Percentiles rank a stretch among this genome's conserved stretches.
Evolutionary conservation across 495 filamentous ascomycete genomes (phyloP).

Genomic region (Zalerion maritima): DNA sequence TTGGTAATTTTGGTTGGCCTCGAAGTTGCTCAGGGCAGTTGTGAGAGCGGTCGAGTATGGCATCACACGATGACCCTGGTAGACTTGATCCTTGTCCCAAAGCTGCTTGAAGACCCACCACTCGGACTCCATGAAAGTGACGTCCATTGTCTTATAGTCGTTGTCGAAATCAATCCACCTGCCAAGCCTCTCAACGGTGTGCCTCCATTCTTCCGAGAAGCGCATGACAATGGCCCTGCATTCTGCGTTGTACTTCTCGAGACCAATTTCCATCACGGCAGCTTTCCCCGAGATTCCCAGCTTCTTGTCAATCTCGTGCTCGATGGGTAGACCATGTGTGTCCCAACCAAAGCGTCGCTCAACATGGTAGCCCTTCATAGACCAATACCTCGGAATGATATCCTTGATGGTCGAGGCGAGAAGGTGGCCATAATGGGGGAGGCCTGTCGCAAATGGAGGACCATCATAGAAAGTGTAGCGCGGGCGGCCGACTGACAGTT

Average conservation of each 20-base stretch:
- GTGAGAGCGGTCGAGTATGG: conserved; percentile 86
- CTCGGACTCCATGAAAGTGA: conserved; percentile 85
- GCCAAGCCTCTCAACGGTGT: conserved; percentile 78
- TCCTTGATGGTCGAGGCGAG: conserved; percentile 96
- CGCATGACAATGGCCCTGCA: conserved; percentile 92
- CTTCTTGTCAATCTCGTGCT: conserved; percentile 98
- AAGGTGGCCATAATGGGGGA: conserved; percentile 93
- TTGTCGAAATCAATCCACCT: conserved; percentile 99
- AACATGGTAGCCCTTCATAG: conserved; percentile 89
- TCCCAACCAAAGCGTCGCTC: conserved; percentile 63
- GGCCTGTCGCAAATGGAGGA: conserved; percentile 45
- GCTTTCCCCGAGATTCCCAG: conserved; percentile 78
- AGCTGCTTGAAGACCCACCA: conserved; percentile 97
- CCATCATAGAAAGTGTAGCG: conserved; percentile 78
- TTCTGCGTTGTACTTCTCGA: conserved; percentile 85
- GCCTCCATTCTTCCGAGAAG: conserved; percentile 76
- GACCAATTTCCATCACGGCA: conserved; percentile 73
- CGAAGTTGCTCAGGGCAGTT: conserved; percentile 86
- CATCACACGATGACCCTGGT: conserved; percentile 83
- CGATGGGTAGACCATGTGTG: conserved; percentile 89
- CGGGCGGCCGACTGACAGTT: conserved; percentile 54
- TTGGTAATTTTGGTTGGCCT: conserved; percentile 88
- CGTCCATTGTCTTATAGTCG: conserved; percentile 96
- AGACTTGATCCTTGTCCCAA: conserved; percentile 76
- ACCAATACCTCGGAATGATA: conserved; percentile 93